A percentile compares a stretch with the other conserved stretches of the same genome.
Evolutionary conservation across 2,329 filamentous ascomycete species (phyloP).

Genomic region (Dactylonectria macrodidyma): DNA sequence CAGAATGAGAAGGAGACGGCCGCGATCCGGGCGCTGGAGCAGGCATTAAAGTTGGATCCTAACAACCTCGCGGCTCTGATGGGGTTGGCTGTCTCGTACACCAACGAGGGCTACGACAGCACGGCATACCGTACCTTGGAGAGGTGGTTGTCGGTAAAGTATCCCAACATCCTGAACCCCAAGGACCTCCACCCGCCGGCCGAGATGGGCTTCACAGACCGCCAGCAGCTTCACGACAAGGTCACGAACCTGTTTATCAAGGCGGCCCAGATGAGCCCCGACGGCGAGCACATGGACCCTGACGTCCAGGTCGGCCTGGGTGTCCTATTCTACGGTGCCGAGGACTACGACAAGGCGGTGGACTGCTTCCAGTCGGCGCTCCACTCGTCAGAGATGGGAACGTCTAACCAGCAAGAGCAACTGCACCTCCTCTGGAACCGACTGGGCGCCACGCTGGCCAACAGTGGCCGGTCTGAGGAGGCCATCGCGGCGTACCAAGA

Average conservation of each 20-base stretch:
- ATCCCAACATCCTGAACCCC: conserved; percentile 84
- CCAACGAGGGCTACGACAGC: conserved; percentile 98
- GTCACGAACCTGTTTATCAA: conserved; percentile 93
- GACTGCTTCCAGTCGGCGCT: conserved; percentile 97
- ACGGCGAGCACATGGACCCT: conserved; percentile 96
- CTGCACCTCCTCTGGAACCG: conserved; percentile 98
- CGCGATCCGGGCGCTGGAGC: conserved; percentile 93
- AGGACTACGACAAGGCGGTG: conserved; percentile 98
- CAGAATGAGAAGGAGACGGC: conserved; percentile 99
- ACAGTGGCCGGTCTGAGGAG: conserved; percentile 93
- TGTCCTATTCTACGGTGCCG: conserved; percentile 96
- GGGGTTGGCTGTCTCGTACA: conserved; percentile 96
- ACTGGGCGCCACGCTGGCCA: conserved; percentile 94
- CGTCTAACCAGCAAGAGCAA: conserved; percentile 87
- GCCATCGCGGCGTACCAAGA: conserved; percentile 97
- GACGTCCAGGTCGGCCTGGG: conserved; percentile 98
- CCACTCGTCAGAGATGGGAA: conserved; percentile 86
- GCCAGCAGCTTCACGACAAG: conserved; percentile 88
- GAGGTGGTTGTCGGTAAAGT: conserved; percentile 96
- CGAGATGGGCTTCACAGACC: conserved; percentile 96
- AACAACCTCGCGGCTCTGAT: conserved; percentile 92
- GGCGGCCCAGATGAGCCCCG: conserved; percentile 91
- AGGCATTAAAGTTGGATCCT: conserved; percentile 89
- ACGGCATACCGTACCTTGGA: conserved; percentile 97
- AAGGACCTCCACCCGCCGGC: conserved; percentile 79